Evolutionary conservation across 2,329 filamentous ascomycete genomes (phyloP), one percentile per base, ranked within the genome.

Genomic region (Samsoniella hepiali): DNA sequence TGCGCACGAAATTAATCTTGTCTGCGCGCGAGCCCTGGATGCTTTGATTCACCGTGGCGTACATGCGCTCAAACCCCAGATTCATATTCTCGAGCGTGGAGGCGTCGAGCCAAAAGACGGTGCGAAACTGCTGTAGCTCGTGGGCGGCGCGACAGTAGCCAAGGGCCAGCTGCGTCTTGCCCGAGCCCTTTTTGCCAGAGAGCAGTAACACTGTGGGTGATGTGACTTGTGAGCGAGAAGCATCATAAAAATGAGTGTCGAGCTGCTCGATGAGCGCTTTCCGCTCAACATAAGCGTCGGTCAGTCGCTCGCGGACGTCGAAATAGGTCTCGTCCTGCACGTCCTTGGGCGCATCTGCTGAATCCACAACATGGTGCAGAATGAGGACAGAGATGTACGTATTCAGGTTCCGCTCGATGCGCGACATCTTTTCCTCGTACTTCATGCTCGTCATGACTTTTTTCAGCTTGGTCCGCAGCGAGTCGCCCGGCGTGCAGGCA

Each of bases 401-500:
- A 29, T 63, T 51, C 15, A 63, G 53, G 29, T 50, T 63, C 0
- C 60, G 44, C 53, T 63, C 60, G 11, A 63, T 63, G 17, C 60
- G 53, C 6, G 60, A 22, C 53, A 63, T 22, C n/a, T 42, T 57
- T 9, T 63, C 60, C 60, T 63, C 27, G 34, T 57, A 51, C 36
- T 57, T 63, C 9, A 63, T 38, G 8, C 60, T 63, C 42, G 60
- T 51, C 60, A 63, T 29, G 44, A 63, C 60, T n/a, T 63, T 63
- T 36, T 63, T 63, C 2, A 63, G 60, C 53, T 63, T 63, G 13
- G 53, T 50, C 6, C 29, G 49, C 10, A 63, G 27, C 3, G 60
- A 57, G 22, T 63, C 60, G 53, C 60, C 53, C 27, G 60, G 60
- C 13, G 60, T 29, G 60, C 60, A 63, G 13, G 60, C 53, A 40